These are phyloP conservation scores for Aureobasidium zeae DNA, from an alignment of 2,329 filamentous ascomycete species.

Conservation along the genomic window DNA sequence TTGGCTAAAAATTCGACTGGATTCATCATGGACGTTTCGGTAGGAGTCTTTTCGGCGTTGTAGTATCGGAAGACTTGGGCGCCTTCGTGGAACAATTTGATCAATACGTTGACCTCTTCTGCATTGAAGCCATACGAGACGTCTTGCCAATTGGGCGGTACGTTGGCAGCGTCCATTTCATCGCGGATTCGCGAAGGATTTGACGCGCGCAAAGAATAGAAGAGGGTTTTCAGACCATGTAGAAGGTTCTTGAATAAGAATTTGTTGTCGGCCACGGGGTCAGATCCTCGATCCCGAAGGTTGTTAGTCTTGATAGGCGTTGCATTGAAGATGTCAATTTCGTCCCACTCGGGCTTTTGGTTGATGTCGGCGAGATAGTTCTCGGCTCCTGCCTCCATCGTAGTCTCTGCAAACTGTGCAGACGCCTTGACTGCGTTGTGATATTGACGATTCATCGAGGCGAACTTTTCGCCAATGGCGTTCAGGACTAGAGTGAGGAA, in stretches of 20 bases:
- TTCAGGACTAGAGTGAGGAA: constrained; percentile 96
- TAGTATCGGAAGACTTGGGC: constrained; percentile 97
- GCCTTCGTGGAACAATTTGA: constrained; percentile 94
- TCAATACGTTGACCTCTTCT: constrained; percentile 91
- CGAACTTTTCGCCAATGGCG: constrained; percentile 96
- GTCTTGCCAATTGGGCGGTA: constrained; percentile 85
- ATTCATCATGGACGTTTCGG: constrained; percentile 65
- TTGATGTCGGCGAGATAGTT: constrained; percentile 78
- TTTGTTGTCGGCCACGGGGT: constrained; percentile 93
- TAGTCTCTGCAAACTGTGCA: constrained; percentile 57
- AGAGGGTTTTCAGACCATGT: constrained; percentile 90
- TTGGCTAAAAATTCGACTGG: constrained; percentile 89
- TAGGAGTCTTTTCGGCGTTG: constrained; percentile 68
- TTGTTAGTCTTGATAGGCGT: constrained; percentile 95
- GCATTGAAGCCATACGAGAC: constrained; percentile 94
- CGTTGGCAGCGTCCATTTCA: constrained; percentile 63
- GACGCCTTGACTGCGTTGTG: constrained; percentile 90
- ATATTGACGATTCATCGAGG: constrained; percentile 94
- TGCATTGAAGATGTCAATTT: constrained; percentile 93
- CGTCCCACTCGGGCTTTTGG: constrained; percentile 83
- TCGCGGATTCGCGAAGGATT: constrained; percentile 54
- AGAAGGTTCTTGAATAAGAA: constrained; percentile 95
- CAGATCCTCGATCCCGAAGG: constrained; percentile 75
- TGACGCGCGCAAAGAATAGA: constrained; percentile 87
- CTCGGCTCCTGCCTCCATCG: constrained; percentile 56